Evolutionary conservation across 208 protist genomes (phyloP), one percentile per base, ranked within the genome.

Genomic region (Leishmania lainsoni): DNA sequence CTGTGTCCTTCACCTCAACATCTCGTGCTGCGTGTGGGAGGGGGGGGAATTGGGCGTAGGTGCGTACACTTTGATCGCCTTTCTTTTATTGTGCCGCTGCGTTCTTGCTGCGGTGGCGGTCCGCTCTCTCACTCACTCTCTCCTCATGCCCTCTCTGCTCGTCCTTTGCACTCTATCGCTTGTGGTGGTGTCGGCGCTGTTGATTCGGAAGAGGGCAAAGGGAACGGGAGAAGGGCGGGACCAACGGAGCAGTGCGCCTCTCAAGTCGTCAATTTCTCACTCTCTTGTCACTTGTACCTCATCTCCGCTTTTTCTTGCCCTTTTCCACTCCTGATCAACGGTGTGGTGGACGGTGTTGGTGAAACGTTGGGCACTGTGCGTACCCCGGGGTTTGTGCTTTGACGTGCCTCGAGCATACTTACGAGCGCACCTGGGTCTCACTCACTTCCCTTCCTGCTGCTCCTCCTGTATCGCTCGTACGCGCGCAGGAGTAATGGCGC

Each of bases 401-500:
- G 65, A 22, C 70, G 26, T 58, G n/a, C 48, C 29, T 6, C 51
- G 3, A 26, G 29, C 32, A 10, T 51, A 77, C 72, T 29, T 26
- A 66, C 59, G 12, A 66, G 59, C 29, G 1, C 59, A 35, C 59
- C n/a, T 22, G 22, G n/a, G 29, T 39, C 59, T 35, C 22, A 63
- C 72, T 75, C 8, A 9, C 70, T 49, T 17, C 71, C 26, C 26
- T 49, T 22, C 16, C 49, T 35, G 49, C 14, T 10, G 8, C 59
- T n/a, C 10, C 51, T 75, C 45, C 26, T 32, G 12, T 10, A 54
- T 54, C 48, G 29, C 29, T 16, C 49, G n/a, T 49, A 6, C 49
- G 51, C 29, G 51, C 26, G n/a, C 71, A 56, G 3, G 45, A 59
- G 71, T n/a, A 5, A 85, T 85, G 81, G 76, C 81, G 70, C 68